Conservation (phyloP, 1,284 basidiomycete species). For the Farysia itapuensis region DNA sequence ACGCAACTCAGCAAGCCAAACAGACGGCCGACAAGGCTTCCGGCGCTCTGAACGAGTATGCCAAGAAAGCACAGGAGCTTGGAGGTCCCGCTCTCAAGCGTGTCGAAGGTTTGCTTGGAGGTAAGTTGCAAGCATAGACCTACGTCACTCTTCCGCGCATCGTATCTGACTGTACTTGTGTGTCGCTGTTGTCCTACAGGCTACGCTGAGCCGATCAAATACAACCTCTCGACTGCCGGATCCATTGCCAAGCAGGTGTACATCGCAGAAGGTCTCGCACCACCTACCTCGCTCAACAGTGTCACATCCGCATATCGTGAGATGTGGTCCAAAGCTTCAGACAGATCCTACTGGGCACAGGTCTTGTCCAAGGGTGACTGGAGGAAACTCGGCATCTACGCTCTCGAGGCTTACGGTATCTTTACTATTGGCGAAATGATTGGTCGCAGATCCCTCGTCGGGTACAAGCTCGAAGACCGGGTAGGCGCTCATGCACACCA, state of each 20-base stretch:
- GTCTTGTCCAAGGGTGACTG: constrained; percentile 74
- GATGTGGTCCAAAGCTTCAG: constrained; percentile 71
- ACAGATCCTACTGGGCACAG: constrained; percentile 72
- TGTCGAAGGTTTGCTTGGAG: constrained; percentile 43
- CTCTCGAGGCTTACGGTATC: constrained; percentile 82
- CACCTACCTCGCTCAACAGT: constrained; percentile 71
- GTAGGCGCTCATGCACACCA: constrained; percentile 40
- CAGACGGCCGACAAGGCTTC: constrained; percentile 15
- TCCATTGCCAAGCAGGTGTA: constrained; percentile 90
- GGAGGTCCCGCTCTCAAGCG: constrained; percentile 45
- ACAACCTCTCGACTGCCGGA: constrained; percentile 69
- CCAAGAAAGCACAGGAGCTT: constrained; percentile 47
- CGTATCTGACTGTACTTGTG: not conserved
- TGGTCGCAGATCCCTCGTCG: constrained; percentile 46
- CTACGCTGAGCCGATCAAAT: constrained; percentile 47
- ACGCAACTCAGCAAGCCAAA: not conserved
- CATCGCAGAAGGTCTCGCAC: constrained; percentile 79
- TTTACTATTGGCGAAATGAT: constrained; percentile 65
- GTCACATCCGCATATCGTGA: constrained; percentile 73
- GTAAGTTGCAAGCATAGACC: too few species aligned
- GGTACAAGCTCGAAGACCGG: constrained; percentile 53
- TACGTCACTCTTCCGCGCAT: too few species aligned
- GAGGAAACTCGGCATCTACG: constrained; percentile 75
- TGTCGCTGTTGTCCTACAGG: constrained; percentile 1
- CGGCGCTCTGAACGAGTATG: constrained; percentile 18